Evolutionary conservation across 768 basidiomycete species (phyloP).

Genomic region (Fistulinella prunicolor): DNA sequence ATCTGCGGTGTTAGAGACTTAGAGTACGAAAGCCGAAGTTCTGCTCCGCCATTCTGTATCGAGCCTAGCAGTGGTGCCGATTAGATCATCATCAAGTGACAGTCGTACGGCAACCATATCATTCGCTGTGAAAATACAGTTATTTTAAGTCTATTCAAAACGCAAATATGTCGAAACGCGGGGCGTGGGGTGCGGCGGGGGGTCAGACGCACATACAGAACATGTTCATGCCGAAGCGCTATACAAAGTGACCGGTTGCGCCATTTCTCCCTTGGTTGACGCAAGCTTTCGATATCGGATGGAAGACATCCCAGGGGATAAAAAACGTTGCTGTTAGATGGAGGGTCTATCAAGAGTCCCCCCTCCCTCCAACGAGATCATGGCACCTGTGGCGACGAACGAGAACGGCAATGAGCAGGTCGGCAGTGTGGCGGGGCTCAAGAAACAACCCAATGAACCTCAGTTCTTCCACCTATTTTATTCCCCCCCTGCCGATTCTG

Average conservation of each 20-base stretch:
- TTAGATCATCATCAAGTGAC: neutral
- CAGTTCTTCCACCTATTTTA: constrained; percentile 62
- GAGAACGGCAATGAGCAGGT: constrained; percentile 28
- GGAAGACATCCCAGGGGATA: constrained; percentile 9
- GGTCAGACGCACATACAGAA: no score
- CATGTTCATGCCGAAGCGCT: no score
- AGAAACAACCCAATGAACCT: constrained; percentile 20
- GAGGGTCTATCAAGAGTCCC: neutral
- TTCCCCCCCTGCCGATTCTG: constrained; percentile 54
- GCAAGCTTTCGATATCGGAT: constrained; percentile 5
- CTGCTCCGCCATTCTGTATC: neutral
- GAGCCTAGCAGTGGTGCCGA: neutral
- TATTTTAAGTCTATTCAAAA: no score
- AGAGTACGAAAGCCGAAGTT: neutral
- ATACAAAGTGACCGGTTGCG: no score
- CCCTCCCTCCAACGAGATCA: constrained; percentile 16
- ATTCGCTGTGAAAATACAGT: no score
- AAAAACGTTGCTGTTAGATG: constrained; percentile 5
- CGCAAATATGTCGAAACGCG: no score
- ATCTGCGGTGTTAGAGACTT: no score
- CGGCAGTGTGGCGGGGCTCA: constrained; percentile 21
- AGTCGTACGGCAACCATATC: neutral
- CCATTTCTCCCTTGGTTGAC: constrained; percentile 12
- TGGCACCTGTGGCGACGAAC: constrained; percentile 52
- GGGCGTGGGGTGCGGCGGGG: no score